These are phyloP conservation scores for Mariannaea sp. DNA, from an alignment of 2,329 filamentous ascomycete species.

Conservation along the genomic window DNA sequence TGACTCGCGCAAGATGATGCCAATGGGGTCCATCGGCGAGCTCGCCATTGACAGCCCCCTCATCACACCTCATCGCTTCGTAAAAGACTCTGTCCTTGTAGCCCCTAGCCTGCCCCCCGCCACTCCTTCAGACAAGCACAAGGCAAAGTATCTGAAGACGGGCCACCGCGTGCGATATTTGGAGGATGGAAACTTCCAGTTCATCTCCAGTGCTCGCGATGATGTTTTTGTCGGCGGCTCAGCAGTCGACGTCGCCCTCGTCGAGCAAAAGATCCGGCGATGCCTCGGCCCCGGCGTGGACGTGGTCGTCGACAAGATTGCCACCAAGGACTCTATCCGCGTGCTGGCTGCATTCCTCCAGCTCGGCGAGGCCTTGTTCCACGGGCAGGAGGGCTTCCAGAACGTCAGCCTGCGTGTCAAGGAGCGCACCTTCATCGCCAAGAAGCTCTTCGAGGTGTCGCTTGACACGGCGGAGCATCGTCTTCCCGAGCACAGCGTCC, in stretches of 20 bases:
- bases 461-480: constrained; percentile 38
- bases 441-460: constrained; percentile 49
- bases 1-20: constrained; percentile 55
- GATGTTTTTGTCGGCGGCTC: constrained; percentile 48
- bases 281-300: constrained; percentile 54
- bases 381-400: constrained; percentile 45
- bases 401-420: constrained; percentile 47
- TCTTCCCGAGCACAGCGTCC: constrained; percentile 51
- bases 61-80: constrained; percentile 44
- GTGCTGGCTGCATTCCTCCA: constrained; percentile 56
- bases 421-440: constrained; percentile 50
- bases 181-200: constrained; percentile 54
- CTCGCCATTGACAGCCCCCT: constrained; percentile 60
- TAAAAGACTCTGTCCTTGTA: constrained; percentile 36
- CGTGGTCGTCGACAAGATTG: constrained; percentile 54
- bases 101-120: constrained; percentile 32
- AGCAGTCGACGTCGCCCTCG: constrained; percentile 47
- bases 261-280: constrained; percentile 54
- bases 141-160: constrained; percentile 53
- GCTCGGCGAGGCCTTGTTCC: constrained; percentile 47
- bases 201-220: constrained; percentile 51
- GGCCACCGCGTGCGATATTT: constrained; percentile 56
- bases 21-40: constrained; percentile 61
- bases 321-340: constrained; percentile 49
- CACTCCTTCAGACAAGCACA: constrained; percentile 33